Evolutionary conservation across 2,329 filamentous ascomycete genomes (phyloP), one percentile per base, ranked within the genome.

Genomic region (Neodidymelliopsis sp.): DNA sequence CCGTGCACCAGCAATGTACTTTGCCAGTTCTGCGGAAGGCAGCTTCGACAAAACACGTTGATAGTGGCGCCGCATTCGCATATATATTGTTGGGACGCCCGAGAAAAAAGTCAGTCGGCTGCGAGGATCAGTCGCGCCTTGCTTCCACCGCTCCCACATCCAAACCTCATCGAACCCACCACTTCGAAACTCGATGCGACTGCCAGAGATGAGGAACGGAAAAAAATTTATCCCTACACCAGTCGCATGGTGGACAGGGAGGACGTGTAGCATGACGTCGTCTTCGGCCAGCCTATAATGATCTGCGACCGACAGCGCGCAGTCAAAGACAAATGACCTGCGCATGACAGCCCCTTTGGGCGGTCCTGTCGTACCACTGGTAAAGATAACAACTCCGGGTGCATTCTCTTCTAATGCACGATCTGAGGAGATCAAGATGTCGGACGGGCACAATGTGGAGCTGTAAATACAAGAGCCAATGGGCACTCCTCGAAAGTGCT

Each of bases 331-430:
- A 53, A 72, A 77, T 1, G 70, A 67, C 27, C 75, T 64, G 8
- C 74, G 69, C 75, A 77, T 77, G 1, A 78, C 73, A 19, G 74
- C 72, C 12, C 74, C 76, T 54, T 78, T 79, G 0, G 76, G 77
- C 0, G 71, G 71, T 0, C 76, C 77, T 2, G 76, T 79, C 0
- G 75, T 79, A 1, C 76, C 76, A n/a, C 73, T 76, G 4, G 75
- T 78, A 62, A 77, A 78, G 18, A 78, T 77, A 2, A 78, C 75
- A 5, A 78, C 68, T 4, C 68, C 72, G 1, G 72, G 70, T 12
- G 56, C 71, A 45, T 72, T 76, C 36, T 77, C 72, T 31, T 74
- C 67, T 11, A 76, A 60, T 9, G 69, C 69, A 12, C 65, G 60
- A 47, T 77, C 70, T 1, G 74, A 75, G 0, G 75, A 77, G 8